Conservation (phyloP, 805 yeast genomes). For the Candida saitoana region DNA sequence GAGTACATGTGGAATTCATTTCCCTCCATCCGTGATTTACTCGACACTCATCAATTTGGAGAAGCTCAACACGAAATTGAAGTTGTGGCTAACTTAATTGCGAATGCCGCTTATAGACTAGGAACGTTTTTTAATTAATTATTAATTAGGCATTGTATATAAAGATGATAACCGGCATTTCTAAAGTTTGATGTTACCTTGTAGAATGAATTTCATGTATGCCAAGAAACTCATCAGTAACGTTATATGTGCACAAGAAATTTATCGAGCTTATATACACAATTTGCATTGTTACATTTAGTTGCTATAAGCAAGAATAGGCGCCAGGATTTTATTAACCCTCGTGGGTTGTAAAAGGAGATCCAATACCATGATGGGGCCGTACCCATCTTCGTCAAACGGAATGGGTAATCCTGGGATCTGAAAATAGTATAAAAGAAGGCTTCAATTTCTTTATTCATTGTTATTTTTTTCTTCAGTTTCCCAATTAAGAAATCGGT, state of each 20-base stretch:
- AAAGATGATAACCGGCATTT: neutral
- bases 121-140: neutral
- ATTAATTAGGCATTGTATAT: neutral
- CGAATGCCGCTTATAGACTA: conserved; percentile 12
- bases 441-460: too few species aligned
- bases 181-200: neutral
- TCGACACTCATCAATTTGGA: conserved; percentile 45
- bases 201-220: neutral
- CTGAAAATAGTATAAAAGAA: neutral
- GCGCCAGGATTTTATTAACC: neutral
- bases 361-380: neutral
- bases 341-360: conserved; percentile 1
- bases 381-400: neutral
- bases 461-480: neutral
- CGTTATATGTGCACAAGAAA: too few species aligned
- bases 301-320: too few species aligned
- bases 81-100: conserved; percentile 29
- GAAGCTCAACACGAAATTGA: conserved; percentile 54
- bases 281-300: neutral
- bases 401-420: neutral
- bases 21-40: conserved; percentile 72
- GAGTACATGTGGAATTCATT: conserved; percentile 58
- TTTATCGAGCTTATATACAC: neutral
- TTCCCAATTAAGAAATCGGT: neutral
- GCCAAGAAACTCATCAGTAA: neutral